Evolutionary conservation across 345 rosid genomes (phyloP).

Genomic region (Aethionema arabicum): DNA sequence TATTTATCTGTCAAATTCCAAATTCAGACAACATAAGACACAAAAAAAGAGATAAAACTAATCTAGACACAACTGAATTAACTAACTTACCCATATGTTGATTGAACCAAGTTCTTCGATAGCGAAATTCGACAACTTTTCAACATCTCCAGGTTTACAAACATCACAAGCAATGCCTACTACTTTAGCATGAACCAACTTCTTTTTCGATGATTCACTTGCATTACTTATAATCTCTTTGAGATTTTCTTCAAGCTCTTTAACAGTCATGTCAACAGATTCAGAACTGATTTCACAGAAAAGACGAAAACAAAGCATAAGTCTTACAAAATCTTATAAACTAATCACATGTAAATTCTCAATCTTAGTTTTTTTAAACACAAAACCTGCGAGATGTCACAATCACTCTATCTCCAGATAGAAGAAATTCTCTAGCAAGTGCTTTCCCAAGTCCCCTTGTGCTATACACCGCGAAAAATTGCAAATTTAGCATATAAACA

Average conservation of each 20-base stretch:
- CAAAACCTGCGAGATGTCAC: slow-evolving; percentile 90
- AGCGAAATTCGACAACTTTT: slow-evolving; percentile 71
- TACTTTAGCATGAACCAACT: slow-evolving; percentile 63
- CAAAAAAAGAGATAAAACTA: too few species aligned
- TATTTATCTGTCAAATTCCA: slow-evolving; percentile 60
- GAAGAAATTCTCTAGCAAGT: slow-evolving; percentile 95
- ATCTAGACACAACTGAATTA: too few species aligned
- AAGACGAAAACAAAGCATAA: slow-evolving; percentile 23
- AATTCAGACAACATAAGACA: slow-evolving; percentile 1
- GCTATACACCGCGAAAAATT: slow-evolving; percentile 45
- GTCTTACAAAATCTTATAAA: background rate
- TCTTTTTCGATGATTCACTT: slow-evolving; percentile 45
- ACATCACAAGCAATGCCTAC: slow-evolving; percentile 89
- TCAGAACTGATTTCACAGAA: slow-evolving; percentile 54
- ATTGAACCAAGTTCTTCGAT: slow-evolving; percentile 70
- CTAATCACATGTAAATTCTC: background rate
- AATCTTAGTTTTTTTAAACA: background rate
- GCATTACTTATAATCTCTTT: slow-evolving; percentile 56
- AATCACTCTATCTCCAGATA: slow-evolving; percentile 83
- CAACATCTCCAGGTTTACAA: slow-evolving; percentile 65
- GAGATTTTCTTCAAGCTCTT: slow-evolving; percentile 80
- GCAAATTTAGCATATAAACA: slow-evolving; percentile 5
- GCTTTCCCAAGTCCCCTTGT: slow-evolving; percentile 95
- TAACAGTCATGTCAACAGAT: slow-evolving; percentile 70
- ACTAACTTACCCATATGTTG: slow-evolving; percentile 74